Evolutionary conservation across 805 yeast species (phyloP), one percentile per base, ranked within the genome.

Genomic region (Candida stauntonica): DNA sequence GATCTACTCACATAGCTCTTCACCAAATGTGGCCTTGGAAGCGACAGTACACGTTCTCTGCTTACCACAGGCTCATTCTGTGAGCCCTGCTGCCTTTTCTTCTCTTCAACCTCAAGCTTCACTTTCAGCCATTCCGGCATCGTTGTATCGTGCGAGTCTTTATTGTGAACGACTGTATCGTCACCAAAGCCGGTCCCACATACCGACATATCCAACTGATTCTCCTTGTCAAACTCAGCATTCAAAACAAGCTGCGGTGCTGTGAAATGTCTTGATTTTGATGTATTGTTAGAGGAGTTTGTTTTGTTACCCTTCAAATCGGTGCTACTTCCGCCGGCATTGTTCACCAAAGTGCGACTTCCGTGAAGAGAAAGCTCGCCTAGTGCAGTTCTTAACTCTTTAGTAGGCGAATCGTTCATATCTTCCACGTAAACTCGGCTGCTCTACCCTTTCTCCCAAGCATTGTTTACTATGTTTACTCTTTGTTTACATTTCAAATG

Each of bases 41-140:
- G 15, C 4, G 36, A 23, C 5, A 26, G 27, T 2, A 24, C 21
- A 26, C 32, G 28, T 8, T 29, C 31, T 9, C 7, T 17, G 30
- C 16, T 8, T 11, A 33, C 28, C 16, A 36, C n/a, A n/a, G n/a
- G n/a, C n/a, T n/a, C n/a, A n/a, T n/a, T n/a, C n/a, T n/a, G n/a
- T n/a, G n/a, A n/a, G n/a, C n/a, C n/a, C 24, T 21, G 24, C 24
- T 21, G 21, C 5, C 15, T 11, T 20, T 16, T 11, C 36, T 27
- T 33, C 33, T 30, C 33, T 41, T 39, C 26, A 26, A 28, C 40
- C 29, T 35, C 36, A 18, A 32, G 27, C 26, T 36, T 38, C 7
- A 38, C 24, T 39, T 45, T 47, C 8, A 48, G 46, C 55, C 55
- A 51, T 21, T 51, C 46, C 3, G 55, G 50, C 31, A 48, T 34